Percentiles rank a stretch among this genome's conserved stretches.
These are phyloP conservation scores for Akanthomyces lecanii DNA, from an alignment of 2,329 filamentous ascomycete species.

Conservation along the genomic window DNA sequence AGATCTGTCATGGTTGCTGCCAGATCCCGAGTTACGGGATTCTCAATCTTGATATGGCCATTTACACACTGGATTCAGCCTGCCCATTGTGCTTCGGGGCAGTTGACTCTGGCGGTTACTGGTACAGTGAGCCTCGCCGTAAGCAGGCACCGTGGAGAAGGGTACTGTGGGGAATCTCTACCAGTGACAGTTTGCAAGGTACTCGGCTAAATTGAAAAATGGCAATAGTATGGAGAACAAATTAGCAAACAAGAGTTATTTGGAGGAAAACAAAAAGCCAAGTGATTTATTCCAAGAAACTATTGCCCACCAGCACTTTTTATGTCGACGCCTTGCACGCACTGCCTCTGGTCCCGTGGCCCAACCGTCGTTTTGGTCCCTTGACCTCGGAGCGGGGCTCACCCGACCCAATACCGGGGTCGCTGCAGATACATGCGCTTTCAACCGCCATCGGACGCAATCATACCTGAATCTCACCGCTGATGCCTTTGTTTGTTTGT, in stretches of 20 bases:
- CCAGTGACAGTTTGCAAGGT: too few species aligned
- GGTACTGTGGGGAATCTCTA: too few species aligned
- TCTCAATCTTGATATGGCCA: too few species aligned
- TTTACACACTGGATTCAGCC: too few species aligned
- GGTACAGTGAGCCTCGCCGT: too few species aligned
- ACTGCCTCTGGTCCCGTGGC: conserved; percentile 4
- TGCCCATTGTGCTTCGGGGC: too few species aligned
- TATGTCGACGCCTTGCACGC: neutral
- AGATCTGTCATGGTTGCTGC: too few species aligned
- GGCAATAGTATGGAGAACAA: too few species aligned
- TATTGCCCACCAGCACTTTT: too few species aligned
- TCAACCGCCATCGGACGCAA: neutral
- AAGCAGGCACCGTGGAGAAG: too few species aligned
- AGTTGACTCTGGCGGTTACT: neutral
- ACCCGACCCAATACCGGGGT: neutral
- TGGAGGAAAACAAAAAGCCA: neutral
- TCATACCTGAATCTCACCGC: neutral
- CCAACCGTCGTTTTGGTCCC: conserved; percentile 1
- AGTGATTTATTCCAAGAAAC: neutral
- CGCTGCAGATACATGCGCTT: neutral
- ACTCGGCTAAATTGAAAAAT: too few species aligned
- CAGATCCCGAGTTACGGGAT: too few species aligned
- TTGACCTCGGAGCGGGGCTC: conserved; percentile 13
- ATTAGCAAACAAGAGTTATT: neutral
- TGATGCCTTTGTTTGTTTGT: neutral